A percentile compares a stretch with the other conserved stretches of the same genome.
phyloP scores from a whole-genome alignment of 345 rosid genomes.

The Eucalyptus erythrocorys region DNA sequence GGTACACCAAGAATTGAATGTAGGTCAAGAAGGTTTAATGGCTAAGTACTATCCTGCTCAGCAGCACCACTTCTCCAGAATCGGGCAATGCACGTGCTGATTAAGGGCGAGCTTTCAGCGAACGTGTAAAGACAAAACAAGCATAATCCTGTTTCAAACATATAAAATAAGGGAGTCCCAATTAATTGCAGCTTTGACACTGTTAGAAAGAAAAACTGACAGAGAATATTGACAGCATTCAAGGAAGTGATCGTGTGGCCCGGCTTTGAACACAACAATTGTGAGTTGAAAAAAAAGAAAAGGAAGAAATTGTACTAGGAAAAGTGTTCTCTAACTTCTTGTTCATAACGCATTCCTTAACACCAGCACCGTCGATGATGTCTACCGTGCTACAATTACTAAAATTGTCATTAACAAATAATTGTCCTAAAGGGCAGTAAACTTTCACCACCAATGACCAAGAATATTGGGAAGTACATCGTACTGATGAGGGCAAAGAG shows the following conservation, averaged over 20 bases:
- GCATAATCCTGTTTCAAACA: constrained; percentile 48
- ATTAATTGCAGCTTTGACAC: not conserved
- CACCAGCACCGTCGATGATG: not conserved
- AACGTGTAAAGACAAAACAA: constrained; percentile 70
- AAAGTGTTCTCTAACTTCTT: not conserved
- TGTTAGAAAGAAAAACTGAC: not conserved
- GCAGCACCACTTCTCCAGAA: constrained; percentile 21
- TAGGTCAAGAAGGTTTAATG: not conserved
- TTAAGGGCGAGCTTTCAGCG: constrained; percentile 38
- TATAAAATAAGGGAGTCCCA: not conserved
- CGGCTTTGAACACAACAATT: not conserved
- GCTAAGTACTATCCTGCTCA: constrained; percentile 18
- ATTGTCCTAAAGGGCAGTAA: not conserved
- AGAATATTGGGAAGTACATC: not conserved
- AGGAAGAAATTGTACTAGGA: not conserved
- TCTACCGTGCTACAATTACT: not conserved
- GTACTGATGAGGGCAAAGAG: not conserved
- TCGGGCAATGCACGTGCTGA: constrained; percentile 16
- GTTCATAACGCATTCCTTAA: not conserved
- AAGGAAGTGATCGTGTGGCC: no score
- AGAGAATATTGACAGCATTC: not conserved
- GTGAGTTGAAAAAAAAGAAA: not conserved
- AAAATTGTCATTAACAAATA: not conserved
- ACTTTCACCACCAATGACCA: not conserved
- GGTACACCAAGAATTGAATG: not conserved